Conservation (phyloP, 2,329 filamentous ascomycete species). For the Cladophialophora chaetospira region DNA sequence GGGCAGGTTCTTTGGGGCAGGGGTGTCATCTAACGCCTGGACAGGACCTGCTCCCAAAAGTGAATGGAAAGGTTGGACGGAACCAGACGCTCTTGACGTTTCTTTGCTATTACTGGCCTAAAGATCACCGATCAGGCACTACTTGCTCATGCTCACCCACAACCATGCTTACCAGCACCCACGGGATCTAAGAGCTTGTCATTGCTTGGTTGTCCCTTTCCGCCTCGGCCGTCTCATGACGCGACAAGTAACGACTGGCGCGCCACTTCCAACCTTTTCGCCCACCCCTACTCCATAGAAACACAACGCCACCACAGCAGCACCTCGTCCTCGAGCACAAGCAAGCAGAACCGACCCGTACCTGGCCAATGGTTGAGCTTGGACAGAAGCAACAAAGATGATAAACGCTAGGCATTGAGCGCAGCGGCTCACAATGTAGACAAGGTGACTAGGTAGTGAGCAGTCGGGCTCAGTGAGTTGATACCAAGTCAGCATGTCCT, state of each 20-base stretch:
- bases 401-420: no score
- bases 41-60: no score
- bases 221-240: not conserved
- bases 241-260: constrained; percentile 12
- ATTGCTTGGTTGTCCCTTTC: constrained; percentile 21
- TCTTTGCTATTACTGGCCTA: constrained; percentile 1
- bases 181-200: constrained; percentile 28
- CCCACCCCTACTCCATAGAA: no score
- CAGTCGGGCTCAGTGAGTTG: no score
- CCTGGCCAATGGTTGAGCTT: not conserved
- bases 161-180: not conserved
- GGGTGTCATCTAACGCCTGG: constrained; percentile 1
- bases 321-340: not conserved
- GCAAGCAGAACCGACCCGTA: not conserved
- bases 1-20: not conserved
- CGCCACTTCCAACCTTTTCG: no score
- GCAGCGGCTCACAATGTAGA: no score
- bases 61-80: not conserved
- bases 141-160: constrained; percentile 5
- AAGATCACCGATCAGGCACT: constrained; percentile 3
- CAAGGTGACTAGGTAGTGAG: no score
- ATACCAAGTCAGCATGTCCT: no score
- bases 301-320: no score
- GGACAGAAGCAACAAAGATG: no score
- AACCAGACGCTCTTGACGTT: not conserved